Conservation (phyloP, 306 rosid genomes). For the Cucurbita ficifolia region DNA sequence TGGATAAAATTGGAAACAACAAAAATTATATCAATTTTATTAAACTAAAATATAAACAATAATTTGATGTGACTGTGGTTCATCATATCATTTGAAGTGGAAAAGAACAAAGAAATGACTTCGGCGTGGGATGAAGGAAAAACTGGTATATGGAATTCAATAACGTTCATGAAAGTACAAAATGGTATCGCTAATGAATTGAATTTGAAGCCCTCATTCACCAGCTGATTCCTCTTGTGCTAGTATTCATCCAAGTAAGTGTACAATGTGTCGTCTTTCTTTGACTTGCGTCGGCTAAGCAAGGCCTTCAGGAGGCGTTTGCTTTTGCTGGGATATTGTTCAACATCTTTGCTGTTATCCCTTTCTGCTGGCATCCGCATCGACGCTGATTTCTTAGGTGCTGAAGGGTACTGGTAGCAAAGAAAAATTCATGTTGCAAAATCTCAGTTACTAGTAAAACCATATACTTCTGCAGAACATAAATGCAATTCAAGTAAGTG, state of each 20-base stretch:
- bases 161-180: neutral
- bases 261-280: conserved; percentile 84
- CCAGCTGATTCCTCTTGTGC: neutral
- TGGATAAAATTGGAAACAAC: too few species aligned
- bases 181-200: neutral
- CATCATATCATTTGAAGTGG: too few species aligned
- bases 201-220: neutral
- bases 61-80: too few species aligned
- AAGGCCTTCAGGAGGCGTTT: conserved; percentile 86
- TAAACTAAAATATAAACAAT: too few species aligned
- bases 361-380: conserved; percentile 77
- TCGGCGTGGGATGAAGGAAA: neutral
- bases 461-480: neutral
- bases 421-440: neutral
- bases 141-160: neutral
- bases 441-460: neutral
- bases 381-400: conserved; percentile 84
- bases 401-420: conserved; percentile 60
- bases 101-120: neutral
- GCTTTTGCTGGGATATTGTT: conserved; percentile 82
- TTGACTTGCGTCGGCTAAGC: conserved; percentile 92
- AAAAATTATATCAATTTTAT: too few species aligned
- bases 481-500: neutral
- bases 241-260: conserved; percentile 86
- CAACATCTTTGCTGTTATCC: conserved; percentile 47